Evolutionary conservation across 805 yeast species (phyloP).

Genomic region (Candida xiaguanensis): DNA sequence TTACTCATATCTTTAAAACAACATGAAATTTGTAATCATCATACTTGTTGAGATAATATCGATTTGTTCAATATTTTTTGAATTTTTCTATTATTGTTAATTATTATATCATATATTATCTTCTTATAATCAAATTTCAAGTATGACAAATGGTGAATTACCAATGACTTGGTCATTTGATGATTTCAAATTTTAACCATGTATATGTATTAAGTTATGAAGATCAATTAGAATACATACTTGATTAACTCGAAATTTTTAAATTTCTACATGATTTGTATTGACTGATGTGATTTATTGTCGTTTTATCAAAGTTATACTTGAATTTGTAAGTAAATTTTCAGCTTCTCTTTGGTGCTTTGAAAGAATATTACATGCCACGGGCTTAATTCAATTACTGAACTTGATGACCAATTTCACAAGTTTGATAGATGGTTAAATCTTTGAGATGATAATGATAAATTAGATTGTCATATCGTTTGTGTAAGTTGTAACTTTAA

Average conservation of each 20-base stretch:
- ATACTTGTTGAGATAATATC: constrained; percentile 27
- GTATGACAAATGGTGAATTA: constrained; percentile 40
- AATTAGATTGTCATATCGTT: no score
- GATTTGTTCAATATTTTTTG: constrained; percentile 31
- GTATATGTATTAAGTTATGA: constrained; percentile 24
- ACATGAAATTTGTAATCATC: constrained; percentile 38
- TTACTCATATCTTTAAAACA: constrained; percentile 37
- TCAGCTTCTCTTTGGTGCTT: constrained; percentile 18
- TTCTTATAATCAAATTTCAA: constrained; percentile 48
- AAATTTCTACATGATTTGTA: not conserved
- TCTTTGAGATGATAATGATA: no score
- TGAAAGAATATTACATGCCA: no score
- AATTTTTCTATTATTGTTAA: constrained; percentile 36
- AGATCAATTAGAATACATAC: constrained; percentile 50
- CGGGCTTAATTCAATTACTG: no score
- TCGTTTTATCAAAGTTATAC: constrained; percentile 4
- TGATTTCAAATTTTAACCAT: constrained; percentile 24
- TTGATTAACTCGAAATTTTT: constrained; percentile 27
- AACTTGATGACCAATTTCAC: no score
- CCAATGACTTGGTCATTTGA: constrained; percentile 28
- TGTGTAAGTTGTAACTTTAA: no score
- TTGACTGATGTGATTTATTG: not conserved
- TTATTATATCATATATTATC: constrained; percentile 14
- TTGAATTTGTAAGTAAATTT: constrained; percentile 11
- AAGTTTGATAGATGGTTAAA: no score